phyloP scores from a whole-genome alignment of 495 filamentous ascomycete genomes.

The Penicillium chermesinum region DNA sequence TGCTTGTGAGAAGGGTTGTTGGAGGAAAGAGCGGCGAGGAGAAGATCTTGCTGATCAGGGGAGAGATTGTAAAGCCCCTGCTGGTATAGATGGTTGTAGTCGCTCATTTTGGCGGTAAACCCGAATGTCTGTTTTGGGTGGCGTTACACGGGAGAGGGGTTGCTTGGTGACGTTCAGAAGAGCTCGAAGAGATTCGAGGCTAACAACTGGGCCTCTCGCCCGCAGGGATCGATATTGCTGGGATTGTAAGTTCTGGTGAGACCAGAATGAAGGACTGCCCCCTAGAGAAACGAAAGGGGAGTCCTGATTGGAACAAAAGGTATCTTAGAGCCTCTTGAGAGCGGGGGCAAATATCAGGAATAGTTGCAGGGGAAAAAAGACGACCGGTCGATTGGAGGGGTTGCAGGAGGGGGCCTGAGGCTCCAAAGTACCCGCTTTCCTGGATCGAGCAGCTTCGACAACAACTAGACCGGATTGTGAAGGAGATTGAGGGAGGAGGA shows the following conservation, averaged over 20 bases:
- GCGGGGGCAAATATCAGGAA: not conserved
- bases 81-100: slow-evolving; percentile 36
- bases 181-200: slow-evolving; percentile 1
- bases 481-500: slow-evolving; percentile 1
- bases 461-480: slow-evolving; percentile 1
- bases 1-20: slow-evolving; percentile 50
- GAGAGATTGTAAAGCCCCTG: slow-evolving; percentile 60
- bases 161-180: not conserved
- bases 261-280: slow-evolving; percentile 1
- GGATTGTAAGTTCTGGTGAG: not conserved
- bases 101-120: slow-evolving; percentile 26
- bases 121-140: not conserved
- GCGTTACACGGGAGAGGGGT: slow-evolving; percentile 1
- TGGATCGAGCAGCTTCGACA: slow-evolving; percentile 1
- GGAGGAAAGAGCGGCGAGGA: slow-evolving; percentile 82
- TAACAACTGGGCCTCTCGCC: slow-evolving; percentile 15
- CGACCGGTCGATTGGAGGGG: slow-evolving; percentile 1
- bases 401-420: slow-evolving; percentile 16
- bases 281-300: not conserved
- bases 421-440: slow-evolving; percentile 5
- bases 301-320: not conserved
- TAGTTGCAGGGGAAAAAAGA: slow-evolving; percentile 8
- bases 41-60: slow-evolving; percentile 78
- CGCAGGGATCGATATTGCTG: slow-evolving; percentile 4
- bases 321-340: not conserved